Evolutionary conservation across 2,329 filamentous ascomycete genomes (phyloP), one percentile per base, ranked within the genome.

Genomic region (Capronia coronata): DNA sequence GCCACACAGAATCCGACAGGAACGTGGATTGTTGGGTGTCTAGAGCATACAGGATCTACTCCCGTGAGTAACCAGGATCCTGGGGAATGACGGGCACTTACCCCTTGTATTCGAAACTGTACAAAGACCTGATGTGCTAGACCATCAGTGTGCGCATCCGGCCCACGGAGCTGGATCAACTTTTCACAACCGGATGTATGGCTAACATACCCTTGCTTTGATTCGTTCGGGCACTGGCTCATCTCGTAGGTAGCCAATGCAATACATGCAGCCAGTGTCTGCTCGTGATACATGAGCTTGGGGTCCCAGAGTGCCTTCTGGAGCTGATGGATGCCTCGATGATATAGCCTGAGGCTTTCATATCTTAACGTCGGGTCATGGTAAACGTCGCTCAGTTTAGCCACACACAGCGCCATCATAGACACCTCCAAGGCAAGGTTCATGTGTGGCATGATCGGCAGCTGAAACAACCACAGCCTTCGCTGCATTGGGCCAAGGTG

Each of bases 231-330:
- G 51, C 67, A 70, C 55, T 69, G 66, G 25, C 62, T 52, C 8
- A 65, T 48, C 46, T 66, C 64, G 40, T 69, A 70, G 41, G 66
- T 58, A 16, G 61, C 57, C 2, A 69, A 48, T 6, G 63, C 59
- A 55, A 69, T 57, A 43, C 66, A 69, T 3, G 65, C 63, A 10
- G 64, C 65, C 9, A 68, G 56, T 0, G 64, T 68, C 21, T 65
- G 64, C 37, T 69, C 64, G 35, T 61, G 56, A 43, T 62, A 63
- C 61, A 65, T 64, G 25, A 63, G 43, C 2, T 54, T 46, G 1
- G 55, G 61, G 49, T 64, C 52, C 57, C 60, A 65, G 1, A 69
- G 54, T 1, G 67, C 67, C 23, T 59, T 61, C 43, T 68, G 66
- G 16, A 69, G 57, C 19, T 68, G 60, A 23, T 55, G 61, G 5